phyloP scores from a whole-genome alignment of 176 grass and related monocot genomes.

The Oryza rufipogon region DNA sequence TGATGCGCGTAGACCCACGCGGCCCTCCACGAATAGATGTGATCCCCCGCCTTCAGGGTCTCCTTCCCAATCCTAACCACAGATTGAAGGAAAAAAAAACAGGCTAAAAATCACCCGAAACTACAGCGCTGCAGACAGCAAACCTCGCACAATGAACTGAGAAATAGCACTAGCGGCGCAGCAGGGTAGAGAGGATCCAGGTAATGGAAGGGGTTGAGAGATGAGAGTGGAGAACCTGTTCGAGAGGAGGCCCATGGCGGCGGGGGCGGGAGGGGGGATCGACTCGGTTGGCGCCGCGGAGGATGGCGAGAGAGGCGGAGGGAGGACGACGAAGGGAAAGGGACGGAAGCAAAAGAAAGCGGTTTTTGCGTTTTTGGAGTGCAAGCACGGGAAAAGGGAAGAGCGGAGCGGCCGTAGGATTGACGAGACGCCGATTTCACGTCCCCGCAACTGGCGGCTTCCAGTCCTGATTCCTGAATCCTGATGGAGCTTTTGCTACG shows the following conservation, averaged over 20 bases:
- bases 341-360: slow-evolving; percentile 21
- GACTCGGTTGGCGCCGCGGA: neutral
- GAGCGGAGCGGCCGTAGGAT: slow-evolving; percentile 37
- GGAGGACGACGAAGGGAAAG: neutral
- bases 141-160: too few species aligned
- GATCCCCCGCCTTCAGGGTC: slow-evolving; percentile 75
- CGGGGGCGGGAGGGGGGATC: slow-evolving; percentile 1
- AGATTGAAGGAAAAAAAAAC: neutral
- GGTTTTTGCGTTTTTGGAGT: neutral
- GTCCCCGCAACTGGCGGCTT: slow-evolving; percentile 5
- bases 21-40: slow-evolving; percentile 80
- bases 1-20: slow-evolving; percentile 83
- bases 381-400: neutral
- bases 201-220: neutral
- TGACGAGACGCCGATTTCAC: neutral
- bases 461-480: neutral
- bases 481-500: too few species aligned
- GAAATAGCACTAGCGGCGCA: too few species aligned
- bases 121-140: neutral
- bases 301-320: neutral
- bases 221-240: slow-evolving; percentile 38
- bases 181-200: neutral
- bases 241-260: slow-evolving; percentile 57
- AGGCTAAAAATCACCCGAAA: neutral
- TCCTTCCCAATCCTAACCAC: slow-evolving; percentile 60